Evolutionary conservation across 2,329 filamentous ascomycete species (phyloP), one percentile per base, ranked within the genome.

Genomic region (Hysterium pulicare): DNA sequence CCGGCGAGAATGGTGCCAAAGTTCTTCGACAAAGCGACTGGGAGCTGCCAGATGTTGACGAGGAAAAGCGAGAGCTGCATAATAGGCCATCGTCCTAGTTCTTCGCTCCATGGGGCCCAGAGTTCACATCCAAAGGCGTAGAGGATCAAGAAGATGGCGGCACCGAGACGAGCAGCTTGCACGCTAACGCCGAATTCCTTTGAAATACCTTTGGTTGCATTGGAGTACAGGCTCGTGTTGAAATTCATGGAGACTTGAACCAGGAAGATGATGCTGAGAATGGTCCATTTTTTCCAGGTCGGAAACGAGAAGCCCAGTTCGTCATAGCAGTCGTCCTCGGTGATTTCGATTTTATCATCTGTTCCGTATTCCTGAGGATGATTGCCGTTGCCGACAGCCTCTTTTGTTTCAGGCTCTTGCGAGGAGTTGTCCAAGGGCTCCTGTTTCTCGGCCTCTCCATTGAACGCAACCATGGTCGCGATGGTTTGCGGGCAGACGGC

Each of bases 91-190:
- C 88, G 80, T 16, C 88, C 88, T 38, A 91, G 73, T 57, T 93
- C 88, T 62, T 94, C 88, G 34, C 81, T 86, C 86, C 87, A 93
- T 0, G 88, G 88, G 0, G 88, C 88, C 88, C 88, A 93, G 0
- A 91, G 75, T 65, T 93, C 88, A 62, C 88, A 93, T 26, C 88
- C 88, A 61, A 93, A 90, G 28, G 87, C 87, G 62, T 94, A 93
- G 2, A 83, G 66, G 38, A 93, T 76, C 30, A 94, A 69, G 69
- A 91, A 93, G 48, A 90, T 79, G 69, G 86, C 84, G 45, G 86
- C 85, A 60, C 87, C 87, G 43, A 80, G 78, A 41, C 86, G 79
- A 4, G 83, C 86, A 3, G 78, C 81, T 62, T 88, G 84, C 21
- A 71, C 70, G 47, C 81, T 84, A 47, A 91, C 82, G 35, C 69